A percentile compares a stretch with the other conserved stretches of the same genome.
Evolutionary conservation across 2,329 filamentous ascomycete species (phyloP).

Genomic region (Verticillium isaacii): DNA sequence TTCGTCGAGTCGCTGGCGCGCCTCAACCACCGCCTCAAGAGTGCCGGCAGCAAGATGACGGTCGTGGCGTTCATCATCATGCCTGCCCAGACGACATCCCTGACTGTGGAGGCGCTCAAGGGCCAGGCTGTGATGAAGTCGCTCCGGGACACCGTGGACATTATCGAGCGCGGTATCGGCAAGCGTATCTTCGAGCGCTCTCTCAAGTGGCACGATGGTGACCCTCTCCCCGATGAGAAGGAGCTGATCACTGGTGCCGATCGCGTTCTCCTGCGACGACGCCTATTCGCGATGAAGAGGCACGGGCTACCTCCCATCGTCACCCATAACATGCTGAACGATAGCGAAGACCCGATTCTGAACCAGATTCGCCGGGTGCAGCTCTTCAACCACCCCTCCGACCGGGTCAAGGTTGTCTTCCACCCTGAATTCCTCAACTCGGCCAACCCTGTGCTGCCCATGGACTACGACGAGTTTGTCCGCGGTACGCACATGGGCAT

Average conservation of each 20-base stretch:
- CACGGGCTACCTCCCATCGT: slow-evolving; percentile 88
- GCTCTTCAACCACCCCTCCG: slow-evolving; percentile 91
- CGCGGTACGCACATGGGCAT: slow-evolving; percentile 93
- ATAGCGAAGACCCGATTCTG: slow-evolving; percentile 85
- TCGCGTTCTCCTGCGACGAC: slow-evolving; percentile 83
- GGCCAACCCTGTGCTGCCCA: slow-evolving; percentile 85
- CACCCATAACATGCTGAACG: slow-evolving; percentile 98
- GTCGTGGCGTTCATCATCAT: slow-evolving; percentile 98
- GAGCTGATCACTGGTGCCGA: slow-evolving; percentile 90
- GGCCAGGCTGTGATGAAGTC: slow-evolving; percentile 98
- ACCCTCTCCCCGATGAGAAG: slow-evolving; percentile 91
- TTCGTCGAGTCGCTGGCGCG: slow-evolving; percentile 96
- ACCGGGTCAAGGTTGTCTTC: slow-evolving; percentile 97
- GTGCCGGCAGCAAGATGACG: slow-evolving; percentile 79
- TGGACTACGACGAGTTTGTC: slow-evolving; percentile 98
- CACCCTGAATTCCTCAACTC: slow-evolving; percentile 97
- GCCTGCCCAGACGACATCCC: slow-evolving; percentile 91
- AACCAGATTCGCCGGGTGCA: slow-evolving; percentile 95
- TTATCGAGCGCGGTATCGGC: slow-evolving; percentile 89
- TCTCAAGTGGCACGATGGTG: slow-evolving; percentile 91
- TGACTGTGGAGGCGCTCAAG: slow-evolving; percentile 93
- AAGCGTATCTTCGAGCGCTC: slow-evolving; percentile 93
- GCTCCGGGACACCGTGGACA: slow-evolving; percentile 83
- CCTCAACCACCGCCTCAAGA: slow-evolving; percentile 89
- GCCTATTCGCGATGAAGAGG: slow-evolving; percentile 95